Evolutionary conservation across 805 yeast genomes (phyloP).

Genomic region (Cephaloascus albidus): DNA sequence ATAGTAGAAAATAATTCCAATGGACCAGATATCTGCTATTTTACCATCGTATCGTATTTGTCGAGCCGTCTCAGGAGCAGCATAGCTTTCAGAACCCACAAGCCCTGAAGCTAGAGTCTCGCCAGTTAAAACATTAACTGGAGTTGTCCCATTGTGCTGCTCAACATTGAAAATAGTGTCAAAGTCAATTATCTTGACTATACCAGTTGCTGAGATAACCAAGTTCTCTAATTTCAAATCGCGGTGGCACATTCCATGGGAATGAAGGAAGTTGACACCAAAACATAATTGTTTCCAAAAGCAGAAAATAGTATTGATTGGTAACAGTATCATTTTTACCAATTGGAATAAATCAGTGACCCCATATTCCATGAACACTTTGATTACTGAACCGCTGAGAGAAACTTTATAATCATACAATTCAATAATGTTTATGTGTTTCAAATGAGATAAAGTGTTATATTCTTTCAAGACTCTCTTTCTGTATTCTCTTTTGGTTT

Average conservation of each 20-base stretch:
- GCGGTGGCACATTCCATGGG: conserved; percentile 29
- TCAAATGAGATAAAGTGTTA: conserved; percentile 13
- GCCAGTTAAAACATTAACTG: background rate
- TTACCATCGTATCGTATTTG: conserved; percentile 28
- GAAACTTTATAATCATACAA: conserved; percentile 19
- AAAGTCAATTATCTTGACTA: conserved; percentile 36
- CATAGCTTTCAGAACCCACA: conserved; percentile 35
- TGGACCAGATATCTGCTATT: conserved; percentile 38
- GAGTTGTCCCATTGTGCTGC: conserved; percentile 2
- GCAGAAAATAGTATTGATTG: conserved; percentile 11
- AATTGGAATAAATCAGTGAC: conserved; percentile 18
- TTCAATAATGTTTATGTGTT: conserved; percentile 23
- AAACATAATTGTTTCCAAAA: conserved; percentile 30
- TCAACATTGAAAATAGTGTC: conserved; percentile 15
- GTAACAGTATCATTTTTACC: conserved; percentile 2
- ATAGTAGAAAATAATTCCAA: conserved; percentile 32
- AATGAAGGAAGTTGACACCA: conserved; percentile 30
- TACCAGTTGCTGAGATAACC: conserved; percentile 18
- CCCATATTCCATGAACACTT: conserved; percentile 21
- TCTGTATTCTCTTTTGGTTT: conserved; percentile 27
- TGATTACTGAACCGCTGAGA: conserved; percentile 11
- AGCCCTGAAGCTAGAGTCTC: conserved; percentile 23
- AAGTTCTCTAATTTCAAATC: conserved; percentile 42
- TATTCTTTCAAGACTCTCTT: conserved; percentile 28
- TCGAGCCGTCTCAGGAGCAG: conserved; percentile 38